Evolutionary conservation across 495 filamentous ascomycete species (phyloP).

Genomic region (Talaromyces stipitatus): DNA sequence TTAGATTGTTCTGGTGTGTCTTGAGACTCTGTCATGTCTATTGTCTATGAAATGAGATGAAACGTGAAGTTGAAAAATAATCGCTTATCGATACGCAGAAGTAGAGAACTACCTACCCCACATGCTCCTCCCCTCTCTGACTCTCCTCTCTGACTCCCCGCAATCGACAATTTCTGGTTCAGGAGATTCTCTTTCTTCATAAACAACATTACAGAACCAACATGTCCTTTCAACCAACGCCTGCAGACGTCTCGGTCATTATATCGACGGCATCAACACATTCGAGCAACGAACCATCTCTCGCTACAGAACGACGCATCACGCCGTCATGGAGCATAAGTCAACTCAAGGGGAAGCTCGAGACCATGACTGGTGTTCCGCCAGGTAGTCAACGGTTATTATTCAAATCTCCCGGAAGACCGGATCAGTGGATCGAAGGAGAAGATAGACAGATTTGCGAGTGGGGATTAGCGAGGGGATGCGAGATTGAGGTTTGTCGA

Average conservation of each 20-base stretch:
- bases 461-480: slow-evolving; percentile 32
- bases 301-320: slow-evolving; percentile 76
- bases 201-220: background rate
- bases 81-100: background rate
- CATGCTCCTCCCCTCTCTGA: background rate
- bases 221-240: slow-evolving; percentile 46
- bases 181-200: background rate
- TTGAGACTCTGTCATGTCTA: background rate
- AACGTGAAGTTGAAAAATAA: background rate
- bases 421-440: slow-evolving; percentile 34
- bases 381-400: slow-evolving; percentile 66
- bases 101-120: too few species aligned
- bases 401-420: slow-evolving; percentile 29
- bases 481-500: slow-evolving; percentile 34
- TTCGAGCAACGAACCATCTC: slow-evolving; percentile 63
- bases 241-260: slow-evolving; percentile 75
- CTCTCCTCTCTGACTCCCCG: background rate
- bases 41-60: background rate
- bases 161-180: background rate
- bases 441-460: slow-evolving; percentile 25
- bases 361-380: slow-evolving; percentile 89
- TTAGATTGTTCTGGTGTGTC: background rate
- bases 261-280: slow-evolving; percentile 69
- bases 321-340: slow-evolving; percentile 87
- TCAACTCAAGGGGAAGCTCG: slow-evolving; percentile 81